Evolutionary conservation across 352 stramenopile species (phyloP).

Genomic region (Pythium phragmitis): DNA sequence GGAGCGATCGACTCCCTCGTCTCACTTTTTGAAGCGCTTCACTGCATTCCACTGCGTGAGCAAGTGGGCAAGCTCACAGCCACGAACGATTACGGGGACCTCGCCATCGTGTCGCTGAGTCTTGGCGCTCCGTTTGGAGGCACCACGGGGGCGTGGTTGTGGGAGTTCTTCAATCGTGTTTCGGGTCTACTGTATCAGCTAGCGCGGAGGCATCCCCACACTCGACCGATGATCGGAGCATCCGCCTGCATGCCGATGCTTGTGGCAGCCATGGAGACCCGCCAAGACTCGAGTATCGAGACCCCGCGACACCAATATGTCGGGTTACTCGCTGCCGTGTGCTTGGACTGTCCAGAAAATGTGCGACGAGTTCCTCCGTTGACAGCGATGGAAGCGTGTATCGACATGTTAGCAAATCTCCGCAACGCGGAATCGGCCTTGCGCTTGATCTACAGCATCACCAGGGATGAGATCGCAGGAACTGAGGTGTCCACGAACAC

Average conservation of each 20-base stretch:
- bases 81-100: constrained; percentile 15
- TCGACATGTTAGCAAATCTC: not conserved
- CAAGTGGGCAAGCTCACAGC: not conserved
- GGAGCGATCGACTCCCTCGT: not conserved
- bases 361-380: not conserved
- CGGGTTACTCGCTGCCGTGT: not conserved
- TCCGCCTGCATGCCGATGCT: not conserved
- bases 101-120: not conserved
- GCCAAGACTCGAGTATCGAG: not conserved
- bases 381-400: not conserved
- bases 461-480: not conserved
- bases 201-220: not conserved
- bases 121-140: not conserved
- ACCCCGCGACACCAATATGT: not conserved
- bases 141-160: not conserved
- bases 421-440: not conserved
- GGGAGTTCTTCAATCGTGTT: not conserved
- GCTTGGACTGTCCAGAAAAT: not conserved
- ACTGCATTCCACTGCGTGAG: not conserved
- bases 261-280: not conserved
- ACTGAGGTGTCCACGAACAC: not conserved
- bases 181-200: not conserved
- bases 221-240: not conserved
- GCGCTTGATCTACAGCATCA: not conserved
- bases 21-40: not conserved